phyloP scores from a whole-genome alignment of 1,139 yeast genomes.

The Debaryomycetaceae sp. region DNA sequence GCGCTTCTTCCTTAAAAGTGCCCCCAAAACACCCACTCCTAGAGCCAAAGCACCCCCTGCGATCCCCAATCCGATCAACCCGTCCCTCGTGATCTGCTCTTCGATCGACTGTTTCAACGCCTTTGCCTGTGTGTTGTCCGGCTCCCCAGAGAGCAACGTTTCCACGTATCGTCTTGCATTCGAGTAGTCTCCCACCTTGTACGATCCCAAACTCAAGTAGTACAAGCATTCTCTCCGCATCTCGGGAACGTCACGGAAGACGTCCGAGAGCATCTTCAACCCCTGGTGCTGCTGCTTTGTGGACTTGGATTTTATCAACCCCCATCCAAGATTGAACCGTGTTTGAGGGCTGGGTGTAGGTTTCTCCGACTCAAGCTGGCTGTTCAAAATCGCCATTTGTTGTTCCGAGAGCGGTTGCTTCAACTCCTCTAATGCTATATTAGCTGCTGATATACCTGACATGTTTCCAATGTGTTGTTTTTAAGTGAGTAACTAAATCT shows the following conservation, averaged over 20 bases:
- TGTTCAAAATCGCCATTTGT: conserved; percentile 69
- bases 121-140: conserved; percentile 74
- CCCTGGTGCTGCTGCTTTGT: conserved; percentile 73
- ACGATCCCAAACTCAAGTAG: conserved; percentile 84
- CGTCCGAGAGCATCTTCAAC: conserved; percentile 66
- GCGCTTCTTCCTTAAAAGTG: conserved; percentile 45
- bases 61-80: conserved; percentile 82
- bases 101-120: conserved; percentile 74
- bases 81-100: conserved; percentile 81
- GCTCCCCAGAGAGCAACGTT: conserved; percentile 71
- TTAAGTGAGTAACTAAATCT: background rate
- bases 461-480: background rate
- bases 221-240: conserved; percentile 88
- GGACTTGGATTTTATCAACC: conserved; percentile 67
- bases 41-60: conserved; percentile 83
- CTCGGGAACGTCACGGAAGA: conserved; percentile 74
- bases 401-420: conserved; percentile 63
- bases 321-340: conserved; percentile 95
- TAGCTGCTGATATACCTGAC: conserved; percentile 13
- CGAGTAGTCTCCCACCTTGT: conserved; percentile 80
- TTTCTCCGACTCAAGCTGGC: conserved; percentile 78
- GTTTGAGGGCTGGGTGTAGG: conserved; percentile 81
- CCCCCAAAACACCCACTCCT: conserved; percentile 66
- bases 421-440: conserved; percentile 43
- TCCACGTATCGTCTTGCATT: conserved; percentile 87